A percentile compares a stretch with the other conserved stretches of the same genome.
phyloP scores from a whole-genome alignment of 305 asterid genomes.

The Coffea humblotiana region DNA sequence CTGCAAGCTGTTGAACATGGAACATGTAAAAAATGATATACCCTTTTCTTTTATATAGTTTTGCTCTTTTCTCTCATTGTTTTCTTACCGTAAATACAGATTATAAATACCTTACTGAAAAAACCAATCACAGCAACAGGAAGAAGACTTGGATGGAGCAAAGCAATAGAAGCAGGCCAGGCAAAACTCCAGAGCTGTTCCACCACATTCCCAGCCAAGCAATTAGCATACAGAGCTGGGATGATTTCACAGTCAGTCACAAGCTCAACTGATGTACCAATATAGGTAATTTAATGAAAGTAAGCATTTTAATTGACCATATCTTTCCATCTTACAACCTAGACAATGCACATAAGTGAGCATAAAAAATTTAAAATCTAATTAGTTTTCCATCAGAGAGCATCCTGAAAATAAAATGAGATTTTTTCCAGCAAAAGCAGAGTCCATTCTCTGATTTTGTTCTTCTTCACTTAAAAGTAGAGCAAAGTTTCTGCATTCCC shows the following conservation, averaged over 20 bases:
- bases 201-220: slow-evolving; percentile 90
- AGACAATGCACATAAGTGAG: background rate
- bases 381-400: background rate
- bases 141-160: slow-evolving; percentile 90
- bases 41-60: slow-evolving; percentile 12
- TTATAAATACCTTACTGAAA: slow-evolving; percentile 60
- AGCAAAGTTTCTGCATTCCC: background rate
- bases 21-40: slow-evolving; percentile 29
- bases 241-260: slow-evolving; percentile 21
- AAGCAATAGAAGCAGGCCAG: slow-evolving; percentile 93
- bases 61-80: slow-evolving; percentile 8
- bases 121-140: slow-evolving; percentile 89
- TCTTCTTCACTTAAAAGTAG: background rate
- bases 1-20: slow-evolving; percentile 66
- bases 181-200: slow-evolving; percentile 98
- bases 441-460: background rate
- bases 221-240: slow-evolving; percentile 89
- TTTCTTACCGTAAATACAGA: background rate
- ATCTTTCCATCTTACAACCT: background rate
- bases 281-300: background rate
- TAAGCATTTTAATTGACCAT: background rate
- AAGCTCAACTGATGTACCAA: slow-evolving; percentile 7
- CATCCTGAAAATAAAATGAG: background rate
- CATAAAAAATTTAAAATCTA: background rate
- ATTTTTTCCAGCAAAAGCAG: slow-evolving; percentile 1